A percentile compares a stretch with the other conserved stretches of the same genome.
Conservation (phyloP, 305 asterid species). For the Solanum chacoense region DNA sequence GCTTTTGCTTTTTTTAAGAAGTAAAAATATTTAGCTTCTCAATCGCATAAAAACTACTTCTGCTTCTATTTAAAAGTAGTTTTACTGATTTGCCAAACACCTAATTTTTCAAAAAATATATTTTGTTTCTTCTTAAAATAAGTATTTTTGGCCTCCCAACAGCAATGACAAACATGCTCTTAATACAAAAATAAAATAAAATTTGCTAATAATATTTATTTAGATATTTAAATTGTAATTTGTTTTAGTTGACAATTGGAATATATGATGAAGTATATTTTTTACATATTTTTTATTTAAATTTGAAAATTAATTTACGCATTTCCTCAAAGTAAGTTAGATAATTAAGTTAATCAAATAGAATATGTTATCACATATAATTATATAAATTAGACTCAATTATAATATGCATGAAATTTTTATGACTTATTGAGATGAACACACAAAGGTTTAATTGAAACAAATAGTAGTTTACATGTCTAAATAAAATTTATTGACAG, state of each 20-base stretch:
- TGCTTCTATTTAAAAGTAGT: too few species aligned
- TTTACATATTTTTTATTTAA: background rate
- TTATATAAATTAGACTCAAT: background rate
- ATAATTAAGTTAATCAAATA: background rate
- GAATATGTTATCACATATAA: background rate
- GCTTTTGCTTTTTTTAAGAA: too few species aligned
- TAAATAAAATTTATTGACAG: too few species aligned
- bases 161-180: too few species aligned
- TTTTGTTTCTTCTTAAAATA: too few species aligned
- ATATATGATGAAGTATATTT: background rate
- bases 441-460: background rate
- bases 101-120: too few species aligned
- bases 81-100: too few species aligned
- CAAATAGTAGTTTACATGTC: background rate
- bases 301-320: background rate
- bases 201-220: background rate
- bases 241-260: background rate
- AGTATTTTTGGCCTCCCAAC: too few species aligned
- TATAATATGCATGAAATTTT: background rate
- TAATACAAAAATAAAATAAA: background rate
- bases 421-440: background rate
- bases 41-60: too few species aligned
- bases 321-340: background rate
- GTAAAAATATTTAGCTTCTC: too few species aligned
- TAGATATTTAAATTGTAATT: background rate